Conservation (phyloP, 2,329 filamentous ascomycete species). For the Arthrobotrys entomopaga region DNA sequence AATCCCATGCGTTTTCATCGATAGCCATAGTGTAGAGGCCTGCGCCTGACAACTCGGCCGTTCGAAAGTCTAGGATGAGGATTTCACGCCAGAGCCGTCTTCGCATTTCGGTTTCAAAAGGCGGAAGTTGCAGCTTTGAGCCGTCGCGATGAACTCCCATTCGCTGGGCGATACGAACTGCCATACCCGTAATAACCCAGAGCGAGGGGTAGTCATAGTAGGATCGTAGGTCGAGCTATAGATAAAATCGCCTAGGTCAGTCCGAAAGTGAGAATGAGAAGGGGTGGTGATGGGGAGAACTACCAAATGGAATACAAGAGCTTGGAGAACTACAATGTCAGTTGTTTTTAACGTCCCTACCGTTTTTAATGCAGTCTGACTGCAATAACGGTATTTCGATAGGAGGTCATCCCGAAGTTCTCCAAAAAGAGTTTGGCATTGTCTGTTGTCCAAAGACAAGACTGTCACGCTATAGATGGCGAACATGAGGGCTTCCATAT, state of each 20-base stretch:
- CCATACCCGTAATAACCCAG: slow-evolving; percentile 73
- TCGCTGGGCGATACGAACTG: slow-evolving; percentile 70
- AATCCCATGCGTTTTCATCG: slow-evolving; percentile 52
- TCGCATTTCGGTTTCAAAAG: slow-evolving; percentile 71
- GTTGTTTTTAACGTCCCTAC: slow-evolving; percentile 74
- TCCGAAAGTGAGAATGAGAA: background rate
- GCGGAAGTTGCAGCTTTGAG: slow-evolving; percentile 65
- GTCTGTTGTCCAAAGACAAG: slow-evolving; percentile 69
- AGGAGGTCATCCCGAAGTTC: slow-evolving; percentile 67
- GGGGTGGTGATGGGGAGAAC: slow-evolving; percentile 55
- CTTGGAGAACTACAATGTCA: slow-evolving; percentile 74
- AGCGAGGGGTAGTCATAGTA: slow-evolving; percentile 66
- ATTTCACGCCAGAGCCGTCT: slow-evolving; percentile 73
- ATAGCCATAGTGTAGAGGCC: slow-evolving; percentile 63
- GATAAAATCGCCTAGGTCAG: background rate
- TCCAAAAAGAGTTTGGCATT: slow-evolving; percentile 67
- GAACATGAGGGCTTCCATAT: slow-evolving; percentile 75
- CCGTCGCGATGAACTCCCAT: slow-evolving; percentile 71
- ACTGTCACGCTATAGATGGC: slow-evolving; percentile 71
- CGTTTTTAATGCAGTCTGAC: slow-evolving; percentile 74
- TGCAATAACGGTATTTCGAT: slow-evolving; percentile 68
- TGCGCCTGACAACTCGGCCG: slow-evolving; percentile 68
- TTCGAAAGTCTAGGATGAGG: slow-evolving; percentile 70
- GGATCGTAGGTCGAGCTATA: slow-evolving; percentile 60
- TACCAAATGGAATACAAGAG: slow-evolving; percentile 74